Evolutionary conservation across 208 protist genomes (phyloP).

Genomic region (Trypanosoma rangeli): DNA sequence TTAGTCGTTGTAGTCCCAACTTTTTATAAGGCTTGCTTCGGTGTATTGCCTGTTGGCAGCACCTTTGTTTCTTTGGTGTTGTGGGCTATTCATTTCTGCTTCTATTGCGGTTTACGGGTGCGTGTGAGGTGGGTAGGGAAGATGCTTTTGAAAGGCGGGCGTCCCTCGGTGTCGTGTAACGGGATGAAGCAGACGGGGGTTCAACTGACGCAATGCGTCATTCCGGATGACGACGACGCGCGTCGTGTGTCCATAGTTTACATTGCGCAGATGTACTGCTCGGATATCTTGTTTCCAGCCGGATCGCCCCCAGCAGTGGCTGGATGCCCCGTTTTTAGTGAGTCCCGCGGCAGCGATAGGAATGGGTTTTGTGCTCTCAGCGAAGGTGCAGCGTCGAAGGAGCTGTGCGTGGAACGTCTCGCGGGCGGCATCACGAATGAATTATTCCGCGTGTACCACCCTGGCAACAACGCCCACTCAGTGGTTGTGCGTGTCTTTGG

Average conservation of each 20-base stretch:
- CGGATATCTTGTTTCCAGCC: slow-evolving; percentile 28
- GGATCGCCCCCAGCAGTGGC: neutral
- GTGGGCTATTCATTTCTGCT: neutral
- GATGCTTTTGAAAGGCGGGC: neutral
- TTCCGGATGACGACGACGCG: slow-evolving; percentile 54
- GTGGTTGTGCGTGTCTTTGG: slow-evolving; percentile 88
- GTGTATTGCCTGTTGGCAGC: neutral
- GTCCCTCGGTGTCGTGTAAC: neutral
- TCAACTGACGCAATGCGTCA: slow-evolving; percentile 31
- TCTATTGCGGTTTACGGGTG: slow-evolving; percentile 3
- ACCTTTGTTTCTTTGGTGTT: neutral
- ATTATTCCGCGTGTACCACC: slow-evolving; percentile 82
- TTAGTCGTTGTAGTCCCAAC: neutral
- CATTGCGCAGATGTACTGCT: slow-evolving; percentile 56
- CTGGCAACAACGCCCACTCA: slow-evolving; percentile 37
- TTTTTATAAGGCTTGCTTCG: neutral
- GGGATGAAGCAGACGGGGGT: slow-evolving; percentile 1
- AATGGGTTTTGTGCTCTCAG: neutral
- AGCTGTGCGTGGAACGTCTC: slow-evolving; percentile 57
- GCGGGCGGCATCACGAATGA: slow-evolving; percentile 91
- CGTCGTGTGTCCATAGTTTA: slow-evolving; percentile 55
- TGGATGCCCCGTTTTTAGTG: neutral
- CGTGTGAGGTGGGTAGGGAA: slow-evolving; percentile 4
- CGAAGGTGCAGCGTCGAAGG: neutral
- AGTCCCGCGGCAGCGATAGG: neutral